Percentiles rank a stretch among this genome's conserved stretches.
Conservation (phyloP, 768 basidiomycete genomes). For the Trametes coccinea region DNA sequence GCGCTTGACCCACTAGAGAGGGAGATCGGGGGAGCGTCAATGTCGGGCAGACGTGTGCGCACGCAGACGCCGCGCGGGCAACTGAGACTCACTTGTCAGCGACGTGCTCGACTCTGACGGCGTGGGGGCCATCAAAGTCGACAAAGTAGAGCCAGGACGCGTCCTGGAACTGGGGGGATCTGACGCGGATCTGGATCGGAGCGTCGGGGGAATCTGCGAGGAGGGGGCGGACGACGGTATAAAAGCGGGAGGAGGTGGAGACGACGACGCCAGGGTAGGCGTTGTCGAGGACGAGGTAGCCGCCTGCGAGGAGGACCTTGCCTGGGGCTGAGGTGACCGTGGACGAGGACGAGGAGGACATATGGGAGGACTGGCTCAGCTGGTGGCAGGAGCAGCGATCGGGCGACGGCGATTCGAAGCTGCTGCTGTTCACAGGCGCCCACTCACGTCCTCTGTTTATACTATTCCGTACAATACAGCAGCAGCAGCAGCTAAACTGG, state of each 20-base stretch:
- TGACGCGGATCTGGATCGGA: constrained; percentile 60
- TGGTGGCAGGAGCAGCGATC: not conserved
- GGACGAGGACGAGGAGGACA: constrained; percentile 26
- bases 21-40: constrained; percentile 14
- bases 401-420: not conserved
- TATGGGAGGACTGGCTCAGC: not conserved
- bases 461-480: too few species aligned
- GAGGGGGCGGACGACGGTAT: constrained; percentile 58
- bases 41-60: not conserved
- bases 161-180: constrained; percentile 88
- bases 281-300: constrained; percentile 94
- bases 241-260: constrained; percentile 93
- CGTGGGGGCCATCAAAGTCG: constrained; percentile 35
- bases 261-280: constrained; percentile 84
- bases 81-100: constrained; percentile 21
- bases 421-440: too few species aligned
- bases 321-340: constrained; percentile 90
- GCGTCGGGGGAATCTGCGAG: not conserved
- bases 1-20: constrained; percentile 9
- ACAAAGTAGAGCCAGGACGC: constrained; percentile 77
- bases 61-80: not conserved
- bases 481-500: too few species aligned
- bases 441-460: too few species aligned
- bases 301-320: constrained; percentile 93
- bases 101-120: constrained; percentile 32